Evolutionary conservation across 805 yeast genomes (phyloP).

Genomic region (Candida montana): DNA sequence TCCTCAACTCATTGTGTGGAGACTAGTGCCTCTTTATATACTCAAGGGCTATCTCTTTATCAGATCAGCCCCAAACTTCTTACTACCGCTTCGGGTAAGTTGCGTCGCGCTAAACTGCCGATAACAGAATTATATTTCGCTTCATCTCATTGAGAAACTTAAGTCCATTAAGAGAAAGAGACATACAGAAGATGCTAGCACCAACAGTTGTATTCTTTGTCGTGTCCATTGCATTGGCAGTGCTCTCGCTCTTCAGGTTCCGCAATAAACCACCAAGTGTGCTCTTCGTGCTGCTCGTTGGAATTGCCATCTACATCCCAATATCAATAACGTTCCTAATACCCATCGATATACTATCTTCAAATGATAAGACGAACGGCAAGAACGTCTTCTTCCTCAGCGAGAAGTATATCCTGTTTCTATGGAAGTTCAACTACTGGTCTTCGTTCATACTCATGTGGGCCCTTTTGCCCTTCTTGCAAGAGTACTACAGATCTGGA

Average conservation of each 20-base stretch:
- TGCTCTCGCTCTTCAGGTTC: slow-evolving; percentile 19
- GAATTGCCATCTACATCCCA: slow-evolving; percentile 66
- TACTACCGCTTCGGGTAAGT: not conserved
- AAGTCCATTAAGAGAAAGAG: no score
- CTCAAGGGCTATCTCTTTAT: no score
- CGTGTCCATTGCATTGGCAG: slow-evolving; percentile 16
- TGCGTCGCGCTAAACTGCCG: not conserved
- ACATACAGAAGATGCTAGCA: slow-evolving; percentile 2
- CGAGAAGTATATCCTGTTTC: slow-evolving; percentile 41
- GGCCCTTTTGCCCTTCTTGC: slow-evolving; percentile 66
- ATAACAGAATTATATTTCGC: not conserved
- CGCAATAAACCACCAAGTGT: slow-evolving; percentile 19
- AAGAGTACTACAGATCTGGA: slow-evolving; percentile 70
- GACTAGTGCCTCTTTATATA: no score
- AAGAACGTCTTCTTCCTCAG: slow-evolving; percentile 38
- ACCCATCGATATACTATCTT: slow-evolving; percentile 67
- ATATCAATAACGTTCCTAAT: slow-evolving; percentile 66
- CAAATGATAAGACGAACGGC: slow-evolving; percentile 27
- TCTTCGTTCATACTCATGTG: slow-evolving; percentile 73
- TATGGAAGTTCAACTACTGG: slow-evolving; percentile 82
- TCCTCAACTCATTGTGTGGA: no score
- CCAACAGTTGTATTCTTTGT: slow-evolving; percentile 19
- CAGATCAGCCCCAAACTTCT: not conserved
- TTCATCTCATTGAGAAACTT: no score
- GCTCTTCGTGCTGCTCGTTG: slow-evolving; percentile 20